Conservation (phyloP, 495 filamentous ascomycete species). For the Annulohypoxylon bovei region DNA sequence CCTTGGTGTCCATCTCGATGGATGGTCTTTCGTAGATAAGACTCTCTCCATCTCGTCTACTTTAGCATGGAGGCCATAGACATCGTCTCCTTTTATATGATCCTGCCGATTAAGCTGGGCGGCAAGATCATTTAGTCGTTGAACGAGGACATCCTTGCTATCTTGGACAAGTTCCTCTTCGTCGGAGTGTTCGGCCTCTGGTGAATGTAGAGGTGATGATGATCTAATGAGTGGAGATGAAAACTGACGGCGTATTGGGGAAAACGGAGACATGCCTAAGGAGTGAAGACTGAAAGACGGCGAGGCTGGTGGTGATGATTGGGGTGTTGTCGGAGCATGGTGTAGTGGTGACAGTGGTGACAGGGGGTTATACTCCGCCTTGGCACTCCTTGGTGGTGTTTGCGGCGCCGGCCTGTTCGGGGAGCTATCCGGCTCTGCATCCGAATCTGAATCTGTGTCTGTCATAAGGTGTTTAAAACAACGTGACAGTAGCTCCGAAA, state of each 20-base stretch:
- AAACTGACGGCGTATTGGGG: constrained; percentile 44
- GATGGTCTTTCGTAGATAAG: constrained; percentile 40
- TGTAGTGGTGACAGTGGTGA: constrained; percentile 16
- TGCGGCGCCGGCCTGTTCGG: constrained; percentile 28
- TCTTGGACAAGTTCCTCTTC: constrained; percentile 48
- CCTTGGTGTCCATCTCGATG: constrained; percentile 16
- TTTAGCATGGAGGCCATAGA: constrained; percentile 52
- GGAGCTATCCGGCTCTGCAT: constrained; percentile 36
- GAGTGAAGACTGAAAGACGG: constrained; percentile 48
- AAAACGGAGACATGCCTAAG: constrained; percentile 50
- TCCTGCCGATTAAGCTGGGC: constrained; percentile 46
- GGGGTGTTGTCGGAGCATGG: constrained; percentile 30
- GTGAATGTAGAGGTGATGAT: constrained; percentile 33
- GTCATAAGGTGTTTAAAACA: constrained; percentile 17
- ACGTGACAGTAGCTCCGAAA: constrained; percentile 1
- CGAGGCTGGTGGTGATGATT: constrained; percentile 38
- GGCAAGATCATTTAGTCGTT: constrained; percentile 60
- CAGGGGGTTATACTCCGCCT: constrained; percentile 17
- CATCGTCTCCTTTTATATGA: constrained; percentile 39
- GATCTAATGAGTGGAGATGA: constrained; percentile 40
- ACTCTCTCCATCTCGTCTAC: constrained; percentile 58
- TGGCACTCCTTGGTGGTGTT: constrained; percentile 32
- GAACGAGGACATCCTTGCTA: constrained; percentile 59
- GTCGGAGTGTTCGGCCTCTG: constrained; percentile 18
- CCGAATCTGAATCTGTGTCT: constrained; percentile 31